These are phyloP conservation scores for Gynostemma pentaphyllum DNA, from an alignment of 306 rosid genomes.

Conservation along the genomic window DNA sequence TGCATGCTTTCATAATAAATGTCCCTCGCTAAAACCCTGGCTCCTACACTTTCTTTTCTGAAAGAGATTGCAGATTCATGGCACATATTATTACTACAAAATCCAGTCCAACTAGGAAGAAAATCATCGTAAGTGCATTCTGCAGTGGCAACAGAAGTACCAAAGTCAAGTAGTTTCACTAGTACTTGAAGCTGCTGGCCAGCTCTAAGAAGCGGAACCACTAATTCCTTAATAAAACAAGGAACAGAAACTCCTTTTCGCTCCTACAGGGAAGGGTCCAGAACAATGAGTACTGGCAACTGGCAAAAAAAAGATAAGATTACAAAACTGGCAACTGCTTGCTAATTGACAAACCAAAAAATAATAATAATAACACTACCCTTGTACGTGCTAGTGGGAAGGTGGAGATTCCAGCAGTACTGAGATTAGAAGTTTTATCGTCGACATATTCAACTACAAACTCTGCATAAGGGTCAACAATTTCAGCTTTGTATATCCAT, in stretches of 20 bases:
- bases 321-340: not conserved
- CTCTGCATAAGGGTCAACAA: slow-evolving; percentile 80
- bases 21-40: slow-evolving; percentile 49
- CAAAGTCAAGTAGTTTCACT: slow-evolving; percentile 72
- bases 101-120: slow-evolving; percentile 80
- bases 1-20: slow-evolving; percentile 62
- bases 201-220: slow-evolving; percentile 83
- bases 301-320: slow-evolving; percentile 11
- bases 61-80: slow-evolving; percentile 52
- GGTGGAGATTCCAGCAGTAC: slow-evolving; percentile 27
- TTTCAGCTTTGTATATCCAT: slow-evolving; percentile 94
- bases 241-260: slow-evolving; percentile 71
- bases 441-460: slow-evolving; percentile 54
- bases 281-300: slow-evolving; percentile 23
- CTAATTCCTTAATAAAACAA: slow-evolving; percentile 49
- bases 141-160: slow-evolving; percentile 42
- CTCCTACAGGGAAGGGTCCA: slow-evolving; percentile 43
- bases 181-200: slow-evolving; percentile 95
- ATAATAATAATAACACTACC: slow-evolving; percentile 31
- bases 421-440: slow-evolving; percentile 20
- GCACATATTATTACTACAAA: slow-evolving; percentile 37
- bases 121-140: slow-evolving; percentile 51
- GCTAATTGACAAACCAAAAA: not conserved
- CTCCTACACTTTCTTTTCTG: slow-evolving; percentile 43
- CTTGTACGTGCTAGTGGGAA: slow-evolving; percentile 42